Base-by-base conservation (phyloP, 306 rosid genomes). In the Inga laurina region DNA sequence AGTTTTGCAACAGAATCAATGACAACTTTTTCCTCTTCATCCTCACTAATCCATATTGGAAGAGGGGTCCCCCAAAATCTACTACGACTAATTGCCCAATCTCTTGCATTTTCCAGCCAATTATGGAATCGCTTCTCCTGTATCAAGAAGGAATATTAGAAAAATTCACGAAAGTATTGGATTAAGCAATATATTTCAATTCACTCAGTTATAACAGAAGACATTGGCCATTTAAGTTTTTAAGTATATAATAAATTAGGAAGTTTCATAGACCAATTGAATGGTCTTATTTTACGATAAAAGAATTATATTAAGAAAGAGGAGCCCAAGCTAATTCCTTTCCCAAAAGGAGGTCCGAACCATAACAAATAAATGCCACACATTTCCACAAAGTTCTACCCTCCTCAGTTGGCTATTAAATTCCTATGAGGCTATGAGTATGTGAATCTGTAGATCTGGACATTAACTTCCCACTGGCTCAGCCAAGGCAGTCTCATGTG, bases 101-200 rank as follows among this genome's bases (percentile, higher is more conserved):
- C 99, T 88, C 99, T 92, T 30, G 99, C 99, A 94, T 96, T 96
- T 89, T 96, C 99, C 66, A 96, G 90, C 99, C 99, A 96, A 85
- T 96, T 96, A 90, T 96, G 99, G 81, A 96, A 96, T 77, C 98
- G 86, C 74, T 94, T 96, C 66, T 96, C 98, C 99, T 96, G 84
- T 66, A 82, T 71, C 35, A 76, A 27, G 27, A 8, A 49, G 45
- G 65, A 77, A 79, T 19, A 75, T 78, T 48, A 75, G 65, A 51
- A 76, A 84, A 4, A 79, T 82, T 75, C 66, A 84, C 46, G 37
- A 52, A 81, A 65, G 10, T 41, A 44, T 43, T 34, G 79, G 21
- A 78, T 61, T 74, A 37, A n/a, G 74, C 27, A 22, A 24, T 57
- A 66, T 16, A 41, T 11, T 49, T 49, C 24, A 27, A 49, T 81